Evolutionary conservation across 139 green algal species (phyloP), one percentile per base, ranked within the genome.

Genomic region (Raphidocelis subcapitata): DNA sequence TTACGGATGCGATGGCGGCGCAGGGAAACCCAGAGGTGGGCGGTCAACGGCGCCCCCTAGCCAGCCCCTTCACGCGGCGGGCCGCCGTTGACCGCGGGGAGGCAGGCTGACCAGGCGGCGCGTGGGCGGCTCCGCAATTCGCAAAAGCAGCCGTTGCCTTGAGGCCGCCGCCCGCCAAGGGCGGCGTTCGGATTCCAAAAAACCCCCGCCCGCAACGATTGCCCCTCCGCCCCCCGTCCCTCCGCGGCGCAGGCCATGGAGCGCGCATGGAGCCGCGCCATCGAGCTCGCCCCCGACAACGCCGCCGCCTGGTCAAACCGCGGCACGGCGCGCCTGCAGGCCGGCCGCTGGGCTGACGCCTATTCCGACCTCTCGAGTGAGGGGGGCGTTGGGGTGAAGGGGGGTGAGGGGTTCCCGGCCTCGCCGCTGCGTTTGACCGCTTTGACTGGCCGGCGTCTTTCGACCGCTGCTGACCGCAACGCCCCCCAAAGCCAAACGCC

Each of bases 261-360:
- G 33, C 62, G 61, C n/a, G 74, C 79, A 2, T 88, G 82, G 82
- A 74, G 24, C 5, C 59, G 49, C 14, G 74, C 66, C 31, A 85
- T 89, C 24, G 35, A 79, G 10, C 37, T 86, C 2, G 79, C 62
- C 29, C 84, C 84, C 14, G 47, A 62, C 23, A 89, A 85, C 65
- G 74, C 81, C n/a, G 65, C 75, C 54, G 74, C 77, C 1, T 86
- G 79, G 81, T 84, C 73, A 74, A 89, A 89, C 72, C 56, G 81
- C 28, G 81, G 81, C 60, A 82, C 81, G 2, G 28, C 73, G 32
- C 36, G 77, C 5, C 74, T 88, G 60, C 82, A 88, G 60, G 33
- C 72, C 14, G 70, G 28, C 26, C 65, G 69, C 44, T 81, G 70
- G 70, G 23, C 37, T 8, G 61, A 49, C 35, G 70, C 70, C 3